Evolutionary conservation across 2,329 filamentous ascomycete genomes (phyloP), one percentile per base, ranked within the genome.

Genomic region (Aspergillus puulaauensis): DNA sequence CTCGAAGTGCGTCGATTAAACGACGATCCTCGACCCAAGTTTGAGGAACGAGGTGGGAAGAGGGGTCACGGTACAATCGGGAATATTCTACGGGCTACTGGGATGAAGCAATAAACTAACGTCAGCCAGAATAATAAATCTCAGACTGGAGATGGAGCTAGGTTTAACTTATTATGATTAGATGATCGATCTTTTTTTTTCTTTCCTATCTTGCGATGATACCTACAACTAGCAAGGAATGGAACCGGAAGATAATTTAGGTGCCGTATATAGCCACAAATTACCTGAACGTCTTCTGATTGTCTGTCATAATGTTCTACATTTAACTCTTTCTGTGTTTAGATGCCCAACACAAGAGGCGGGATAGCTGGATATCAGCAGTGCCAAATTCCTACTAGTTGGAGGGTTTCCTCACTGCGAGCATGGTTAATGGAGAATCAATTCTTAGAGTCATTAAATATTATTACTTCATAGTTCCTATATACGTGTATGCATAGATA

Each of bases 1-100:
- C 79, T 97, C 27, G 90, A 96, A 63, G 82, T 93, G 24, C 83
- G 80, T 62, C 73, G 61, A 12, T 59, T 70, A 5, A 51, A 57
- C 1, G 58, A 58, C 17, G 61, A 62, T 11, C 59, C 58, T 55
- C 54, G 63, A 53, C 8, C 33, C 19, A 53, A 55, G 45, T 14
- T 47, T 23, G 65, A 60, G 19, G 59, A 60, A 7, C 45, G 52
- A 37, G 56, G 55, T 17, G 57, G 52, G 43, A 59, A 56, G 8
- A 61, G 59, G 7, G 41, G 45, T 17, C 45, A 48, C 11, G 27
- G 52, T 31, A 52, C 56, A 9, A 23, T 56, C 23, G 54, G 59
- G 24, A 54, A 45, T 15, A 46, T 59, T 3, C 49, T 61, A 21
- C 56, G 59, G n/a, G 59, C 41, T 14, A 37, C 59, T 17, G 52